These are phyloP conservation scores for Peniophora sp. DNA, from an alignment of 1,284 basidiomycete species.

Conservation along the genomic window DNA sequence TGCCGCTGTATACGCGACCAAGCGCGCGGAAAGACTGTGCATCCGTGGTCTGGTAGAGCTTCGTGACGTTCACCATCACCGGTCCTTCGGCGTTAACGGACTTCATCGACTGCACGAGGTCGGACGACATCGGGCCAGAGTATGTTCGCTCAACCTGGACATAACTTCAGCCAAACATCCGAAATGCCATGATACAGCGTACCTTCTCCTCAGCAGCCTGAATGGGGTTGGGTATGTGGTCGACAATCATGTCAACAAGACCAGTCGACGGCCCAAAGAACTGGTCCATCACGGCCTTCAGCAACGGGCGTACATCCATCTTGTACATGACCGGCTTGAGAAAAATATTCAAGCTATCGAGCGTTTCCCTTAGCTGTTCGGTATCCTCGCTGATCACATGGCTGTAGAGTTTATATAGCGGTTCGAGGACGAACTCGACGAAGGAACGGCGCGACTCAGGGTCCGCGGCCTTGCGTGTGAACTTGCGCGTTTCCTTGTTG, in stretches of 20 bases:
- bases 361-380: conserved; percentile 73
- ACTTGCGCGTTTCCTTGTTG: conserved; percentile 77
- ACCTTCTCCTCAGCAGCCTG: conserved; percentile 71
- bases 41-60: conserved; percentile 93
- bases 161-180: conserved; percentile 2
- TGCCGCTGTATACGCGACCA: conserved; percentile 91
- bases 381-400: conserved; percentile 91
- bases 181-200: conserved; percentile 6
- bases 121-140: conserved; percentile 77
- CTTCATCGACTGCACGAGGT: conserved; percentile 74
- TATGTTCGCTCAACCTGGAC: conserved; percentile 73
- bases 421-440: conserved; percentile 94
- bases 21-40: conserved; percentile 95
- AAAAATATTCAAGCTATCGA: conserved; percentile 76
- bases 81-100: conserved; percentile 81
- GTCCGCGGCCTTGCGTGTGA: conserved; percentile 78
- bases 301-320: conserved; percentile 92
- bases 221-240: conserved; percentile 82
- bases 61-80: conserved; percentile 88
- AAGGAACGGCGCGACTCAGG: conserved; percentile 83
- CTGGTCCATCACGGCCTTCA: conserved; percentile 90
- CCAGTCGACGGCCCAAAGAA: conserved; percentile 92
- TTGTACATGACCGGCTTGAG: conserved; percentile 94
- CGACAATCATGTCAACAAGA: conserved; percentile 86
- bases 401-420: conserved; percentile 96